phyloP scores from a whole-genome alignment of 306 rosid species.

The Acacia confusa region DNA sequence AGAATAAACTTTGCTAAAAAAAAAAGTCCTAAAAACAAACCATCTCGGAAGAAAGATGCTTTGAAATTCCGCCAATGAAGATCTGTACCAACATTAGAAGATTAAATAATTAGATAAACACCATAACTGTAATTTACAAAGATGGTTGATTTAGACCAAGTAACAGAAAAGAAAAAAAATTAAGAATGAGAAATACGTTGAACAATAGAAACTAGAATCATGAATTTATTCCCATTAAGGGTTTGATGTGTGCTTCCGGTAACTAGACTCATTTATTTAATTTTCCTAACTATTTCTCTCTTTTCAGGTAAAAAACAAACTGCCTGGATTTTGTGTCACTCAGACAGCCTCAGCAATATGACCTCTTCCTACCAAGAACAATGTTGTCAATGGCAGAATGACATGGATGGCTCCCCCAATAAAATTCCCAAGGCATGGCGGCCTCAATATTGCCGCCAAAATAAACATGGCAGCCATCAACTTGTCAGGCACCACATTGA shows the following conservation, averaged over 20 bases:
- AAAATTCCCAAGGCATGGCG: not conserved
- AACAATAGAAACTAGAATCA: not conserved
- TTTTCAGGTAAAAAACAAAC: not conserved
- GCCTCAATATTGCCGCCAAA: not conserved
- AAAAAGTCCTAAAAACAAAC: constrained; percentile 41
- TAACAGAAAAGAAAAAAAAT: not conserved
- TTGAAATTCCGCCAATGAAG: constrained; percentile 89
- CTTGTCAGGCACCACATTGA: not conserved
- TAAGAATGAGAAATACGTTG: not conserved
- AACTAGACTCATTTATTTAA: not conserved
- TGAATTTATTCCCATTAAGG: not conserved
- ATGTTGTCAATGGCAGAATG: not conserved
- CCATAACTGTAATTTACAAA: not conserved
- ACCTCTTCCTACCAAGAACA: not conserved
- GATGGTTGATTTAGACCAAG: not conserved
- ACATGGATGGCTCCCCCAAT: not conserved
- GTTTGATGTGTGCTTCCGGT: not conserved
- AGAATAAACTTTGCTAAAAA: constrained; percentile 9
- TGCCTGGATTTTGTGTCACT: not conserved
- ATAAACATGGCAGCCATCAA: not conserved
- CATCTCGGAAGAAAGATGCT: constrained; percentile 70
- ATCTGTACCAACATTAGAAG: constrained; percentile 53
- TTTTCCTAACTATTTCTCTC: not conserved
- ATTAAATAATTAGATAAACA: constrained; percentile 21
- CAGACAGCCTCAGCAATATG: not conserved